Conservation (phyloP, 495 filamentous ascomycete species). For the Durotheca rogersii region DNA sequence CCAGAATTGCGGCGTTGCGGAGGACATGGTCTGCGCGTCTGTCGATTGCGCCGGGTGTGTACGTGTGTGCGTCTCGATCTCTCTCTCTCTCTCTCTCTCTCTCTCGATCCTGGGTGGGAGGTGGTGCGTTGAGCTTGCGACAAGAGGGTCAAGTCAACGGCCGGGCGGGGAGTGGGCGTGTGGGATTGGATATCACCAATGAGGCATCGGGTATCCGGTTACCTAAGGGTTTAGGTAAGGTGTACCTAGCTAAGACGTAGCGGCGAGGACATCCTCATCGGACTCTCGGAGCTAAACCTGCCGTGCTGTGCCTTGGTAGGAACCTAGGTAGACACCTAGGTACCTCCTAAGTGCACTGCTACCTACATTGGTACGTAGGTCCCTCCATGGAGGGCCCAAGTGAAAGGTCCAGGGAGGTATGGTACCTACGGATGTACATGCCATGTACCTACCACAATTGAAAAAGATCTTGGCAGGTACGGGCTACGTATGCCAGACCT, state of each 20-base stretch:
- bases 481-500: constrained; percentile 39
- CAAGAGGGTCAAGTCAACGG: background rate
- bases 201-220: background rate
- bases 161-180: too few species aligned
- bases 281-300: too few species aligned
- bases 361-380: background rate
- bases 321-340: background rate
- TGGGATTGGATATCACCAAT: background rate
- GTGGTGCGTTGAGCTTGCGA: background rate
- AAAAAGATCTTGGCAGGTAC: constrained; percentile 37
- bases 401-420: background rate
- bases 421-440: constrained; percentile 6
- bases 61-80: background rate
- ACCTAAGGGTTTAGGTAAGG: background rate
- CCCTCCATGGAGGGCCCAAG: background rate
- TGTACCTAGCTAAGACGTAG: too few species aligned
- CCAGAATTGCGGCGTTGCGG: constrained; percentile 72
- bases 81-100: background rate
- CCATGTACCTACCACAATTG: background rate
- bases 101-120: background rate
- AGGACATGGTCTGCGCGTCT: constrained; percentile 53
- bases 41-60: background rate
- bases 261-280: too few species aligned
- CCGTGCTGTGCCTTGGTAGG: background rate
- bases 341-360: background rate